A percentile compares a stretch with the other conserved stretches of the same genome.
These are phyloP conservation scores for Leccinum disarticulatum DNA, from an alignment of 768 basidiomycete genomes.

Conservation along the genomic window DNA sequence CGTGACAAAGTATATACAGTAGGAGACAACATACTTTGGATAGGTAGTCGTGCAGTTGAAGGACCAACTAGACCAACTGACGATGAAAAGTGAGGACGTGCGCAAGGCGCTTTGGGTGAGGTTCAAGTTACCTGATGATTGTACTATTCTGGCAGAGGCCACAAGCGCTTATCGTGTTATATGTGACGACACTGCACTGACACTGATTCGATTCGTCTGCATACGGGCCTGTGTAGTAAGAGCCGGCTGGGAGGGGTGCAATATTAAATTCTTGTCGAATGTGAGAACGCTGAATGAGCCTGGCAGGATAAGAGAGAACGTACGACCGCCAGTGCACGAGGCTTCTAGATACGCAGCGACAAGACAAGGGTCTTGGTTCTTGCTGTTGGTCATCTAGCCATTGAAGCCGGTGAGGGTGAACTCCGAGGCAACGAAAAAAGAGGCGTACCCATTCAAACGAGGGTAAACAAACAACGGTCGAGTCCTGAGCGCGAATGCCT, in stretches of 20 bases:
- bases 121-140: slow-evolving; percentile 32
- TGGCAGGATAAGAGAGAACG: slow-evolving; percentile 18
- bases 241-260: slow-evolving; percentile 36
- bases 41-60: no score
- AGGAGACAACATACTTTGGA: no score
- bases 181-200: slow-evolving; percentile 57
- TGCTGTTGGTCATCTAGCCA: slow-evolving; percentile 40
- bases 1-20: no score
- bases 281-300: slow-evolving; percentile 8
- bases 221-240: slow-evolving; percentile 35
- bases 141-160: slow-evolving; percentile 51
- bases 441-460: slow-evolving; percentile 30
- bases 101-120: background rate
- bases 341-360: slow-evolving; percentile 44
- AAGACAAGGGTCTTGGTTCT: slow-evolving; percentile 46
- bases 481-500: slow-evolving; percentile 22
- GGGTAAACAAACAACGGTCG: slow-evolving; percentile 21
- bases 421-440: background rate
- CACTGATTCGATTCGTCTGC: slow-evolving; percentile 35
- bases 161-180: slow-evolving; percentile 58
- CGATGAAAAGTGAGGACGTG: background rate
- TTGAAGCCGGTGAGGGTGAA: no score
- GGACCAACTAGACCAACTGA: no score
- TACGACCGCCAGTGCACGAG: slow-evolving; percentile 43
- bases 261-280: slow-evolving; percentile 36